phyloP scores from a whole-genome alignment of 2,329 filamentous ascomycete genomes.

The Fusarium beomiforme region DNA sequence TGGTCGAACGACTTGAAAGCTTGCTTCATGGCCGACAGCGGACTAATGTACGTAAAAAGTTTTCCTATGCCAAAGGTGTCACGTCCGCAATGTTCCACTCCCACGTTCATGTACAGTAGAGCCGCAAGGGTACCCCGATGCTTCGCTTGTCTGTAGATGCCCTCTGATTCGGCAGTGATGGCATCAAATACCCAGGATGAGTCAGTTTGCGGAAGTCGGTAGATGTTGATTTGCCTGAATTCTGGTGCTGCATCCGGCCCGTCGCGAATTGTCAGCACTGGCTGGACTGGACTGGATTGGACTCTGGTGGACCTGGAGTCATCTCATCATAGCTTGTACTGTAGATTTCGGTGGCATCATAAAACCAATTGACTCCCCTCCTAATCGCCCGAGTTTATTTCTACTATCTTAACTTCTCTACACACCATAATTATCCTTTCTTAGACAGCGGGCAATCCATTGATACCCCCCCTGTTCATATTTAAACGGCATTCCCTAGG shows the following conservation, averaged over 20 bases:
- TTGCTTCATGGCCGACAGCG: conserved; percentile 29
- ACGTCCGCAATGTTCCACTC: conserved; percentile 12
- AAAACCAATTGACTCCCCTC: conserved; percentile 31
- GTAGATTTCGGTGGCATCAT: conserved; percentile 24
- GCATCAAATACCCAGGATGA: conserved; percentile 30
- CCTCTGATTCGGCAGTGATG: conserved; percentile 29
- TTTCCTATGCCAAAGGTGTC: conserved; percentile 17
- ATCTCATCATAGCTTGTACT: conserved; percentile 34
- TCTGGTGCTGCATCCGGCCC: conserved; percentile 38
- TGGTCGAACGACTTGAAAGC: conserved; percentile 16
- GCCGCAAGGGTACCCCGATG: conserved; percentile 33
- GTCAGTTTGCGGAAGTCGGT: conserved; percentile 43
- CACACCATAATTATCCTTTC: not conserved
- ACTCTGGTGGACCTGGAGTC: conserved; percentile 18
- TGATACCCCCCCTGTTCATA: not conserved
- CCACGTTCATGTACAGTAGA: conserved; percentile 18
- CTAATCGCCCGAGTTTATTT: not conserved
- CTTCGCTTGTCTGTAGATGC: not conserved
- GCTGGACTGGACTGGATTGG: not conserved
- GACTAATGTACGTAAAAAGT: conserved; percentile 30
- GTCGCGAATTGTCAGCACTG: conserved; percentile 34
- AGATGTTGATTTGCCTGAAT: conserved; percentile 24
- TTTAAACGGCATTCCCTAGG: not conserved
- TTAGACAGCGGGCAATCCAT: conserved; percentile 12
- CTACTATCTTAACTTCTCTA: not conserved